phyloP scores from a whole-genome alignment of 2,329 filamentous ascomycete genomes.

The Botryosphaeria agaves region DNA sequence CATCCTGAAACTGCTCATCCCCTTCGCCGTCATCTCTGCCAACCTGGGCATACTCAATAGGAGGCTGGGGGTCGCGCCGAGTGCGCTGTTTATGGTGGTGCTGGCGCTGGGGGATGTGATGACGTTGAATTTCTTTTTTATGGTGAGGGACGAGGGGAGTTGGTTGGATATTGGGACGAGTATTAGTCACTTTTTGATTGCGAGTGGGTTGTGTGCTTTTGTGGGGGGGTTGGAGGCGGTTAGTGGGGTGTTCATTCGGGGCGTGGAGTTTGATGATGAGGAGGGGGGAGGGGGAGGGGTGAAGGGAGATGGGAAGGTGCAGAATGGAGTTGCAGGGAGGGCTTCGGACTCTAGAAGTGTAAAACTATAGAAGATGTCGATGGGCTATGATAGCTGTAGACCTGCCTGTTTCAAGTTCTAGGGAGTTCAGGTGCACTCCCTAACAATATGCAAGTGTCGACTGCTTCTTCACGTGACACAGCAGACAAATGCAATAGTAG shows the following conservation, averaged over 20 bases:
- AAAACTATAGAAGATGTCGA: too few species aligned
- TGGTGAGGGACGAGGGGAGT: conserved; percentile 87
- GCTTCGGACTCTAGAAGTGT: too few species aligned
- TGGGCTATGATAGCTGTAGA: too few species aligned
- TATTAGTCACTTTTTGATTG: conserved; percentile 90
- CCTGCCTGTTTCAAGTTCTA: too few species aligned
- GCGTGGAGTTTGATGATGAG: conserved; percentile 46
- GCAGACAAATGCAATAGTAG: too few species aligned
- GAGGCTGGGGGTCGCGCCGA: conserved; percentile 66
- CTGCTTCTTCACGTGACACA: too few species aligned
- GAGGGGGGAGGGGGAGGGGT: conserved; percentile 1
- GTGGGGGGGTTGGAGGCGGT: conserved; percentile 75
- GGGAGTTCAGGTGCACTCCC: too few species aligned
- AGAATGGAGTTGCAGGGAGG: too few species aligned
- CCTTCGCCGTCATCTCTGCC: conserved; percentile 81
- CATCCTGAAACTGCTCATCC: conserved; percentile 77
- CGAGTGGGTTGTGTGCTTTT: conserved; percentile 76
- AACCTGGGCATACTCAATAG: conserved; percentile 89
- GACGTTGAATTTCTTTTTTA: conserved; percentile 94
- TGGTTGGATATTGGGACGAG: conserved; percentile 97
- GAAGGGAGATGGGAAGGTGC: too few species aligned
- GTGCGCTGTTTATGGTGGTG: conserved; percentile 83
- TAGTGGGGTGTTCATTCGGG: conserved; percentile 66
- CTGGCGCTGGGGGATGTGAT: conserved; percentile 84
- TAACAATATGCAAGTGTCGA: too few species aligned